These are phyloP conservation scores for Vigna hirtella DNA, from an alignment of 306 rosid genomes.

Conservation along the genomic window DNA sequence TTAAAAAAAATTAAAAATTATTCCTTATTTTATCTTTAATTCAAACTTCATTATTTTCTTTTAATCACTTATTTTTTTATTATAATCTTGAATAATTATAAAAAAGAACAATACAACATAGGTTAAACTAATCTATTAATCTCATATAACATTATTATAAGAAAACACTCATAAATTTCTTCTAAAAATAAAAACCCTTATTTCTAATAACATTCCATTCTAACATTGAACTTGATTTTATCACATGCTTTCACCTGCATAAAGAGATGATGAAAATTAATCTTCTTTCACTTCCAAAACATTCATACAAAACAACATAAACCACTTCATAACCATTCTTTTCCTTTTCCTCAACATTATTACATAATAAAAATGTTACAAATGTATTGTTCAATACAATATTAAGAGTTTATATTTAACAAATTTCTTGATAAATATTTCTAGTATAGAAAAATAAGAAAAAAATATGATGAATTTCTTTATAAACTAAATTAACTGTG, in stretches of 20 bases:
- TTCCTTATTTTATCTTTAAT: too few species aligned
- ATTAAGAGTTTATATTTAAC: too few species aligned
- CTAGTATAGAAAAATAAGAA: too few species aligned
- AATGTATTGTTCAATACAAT: too few species aligned
- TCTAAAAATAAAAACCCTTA: slow-evolving; percentile 39
- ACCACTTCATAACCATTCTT: background rate
- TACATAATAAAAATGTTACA: too few species aligned
- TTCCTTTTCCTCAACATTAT: background rate
- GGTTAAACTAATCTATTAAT: background rate
- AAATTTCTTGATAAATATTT: too few species aligned
- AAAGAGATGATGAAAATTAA: background rate
- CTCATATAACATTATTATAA: slow-evolving; percentile 31
- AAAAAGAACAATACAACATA: background rate
- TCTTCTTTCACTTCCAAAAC: slow-evolving; percentile 9
- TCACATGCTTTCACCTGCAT: slow-evolving; percentile 69
- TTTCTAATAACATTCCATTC: slow-evolving; percentile 28
- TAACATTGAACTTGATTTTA: slow-evolving; percentile 31
- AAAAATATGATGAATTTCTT: too few species aligned
- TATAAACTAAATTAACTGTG: too few species aligned
- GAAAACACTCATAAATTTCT: slow-evolving; percentile 6
- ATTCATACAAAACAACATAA: background rate
- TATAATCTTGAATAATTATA: too few species aligned
- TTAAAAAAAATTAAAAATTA: too few species aligned
- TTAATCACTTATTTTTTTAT: too few species aligned
- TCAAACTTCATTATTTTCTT: too few species aligned